A percentile compares a stretch with the other conserved stretches of the same genome.
Evolutionary conservation across 148 eudicot species (phyloP).

Genomic region (Rhododendron kiyosumense): DNA sequence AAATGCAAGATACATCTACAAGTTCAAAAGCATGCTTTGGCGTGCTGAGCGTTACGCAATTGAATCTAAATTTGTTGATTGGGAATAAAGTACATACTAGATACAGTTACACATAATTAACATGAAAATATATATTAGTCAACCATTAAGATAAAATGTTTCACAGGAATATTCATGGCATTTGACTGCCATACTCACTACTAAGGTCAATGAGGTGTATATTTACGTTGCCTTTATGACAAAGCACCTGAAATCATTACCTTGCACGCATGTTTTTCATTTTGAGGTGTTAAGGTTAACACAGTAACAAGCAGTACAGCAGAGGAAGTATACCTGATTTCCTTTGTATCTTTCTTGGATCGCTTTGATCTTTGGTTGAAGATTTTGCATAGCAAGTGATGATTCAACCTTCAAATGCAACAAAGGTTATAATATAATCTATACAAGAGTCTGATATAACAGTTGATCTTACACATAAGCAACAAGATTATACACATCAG

Average conservation of each 20-base stretch:
- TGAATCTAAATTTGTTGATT: not conserved
- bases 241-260: not conserved
- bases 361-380: conserved; percentile 98
- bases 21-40: not conserved
- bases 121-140: not conserved
- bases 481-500: not conserved
- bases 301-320: conserved; percentile 4
- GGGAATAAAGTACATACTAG: not conserved
- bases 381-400: conserved; percentile 97
- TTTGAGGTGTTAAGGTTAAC: conserved; percentile 2
- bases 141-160: not conserved
- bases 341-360: conserved; percentile 98
- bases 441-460: not conserved
- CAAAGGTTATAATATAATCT: conserved; percentile 7
- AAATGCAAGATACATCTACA: not conserved
- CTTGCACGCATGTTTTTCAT: not conserved
- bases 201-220: not conserved
- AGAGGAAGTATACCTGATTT: conserved; percentile 58
- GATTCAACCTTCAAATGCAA: conserved; percentile 73
- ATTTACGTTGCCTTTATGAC: not conserved
- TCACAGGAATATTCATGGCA: not conserved
- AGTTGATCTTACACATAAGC: not conserved
- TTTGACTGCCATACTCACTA: not conserved
- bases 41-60: not conserved
- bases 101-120: not conserved